These are phyloP conservation scores for Nicotiana noctiflora DNA, from an alignment of 257 asterid genomes.

Conservation along the genomic window DNA sequence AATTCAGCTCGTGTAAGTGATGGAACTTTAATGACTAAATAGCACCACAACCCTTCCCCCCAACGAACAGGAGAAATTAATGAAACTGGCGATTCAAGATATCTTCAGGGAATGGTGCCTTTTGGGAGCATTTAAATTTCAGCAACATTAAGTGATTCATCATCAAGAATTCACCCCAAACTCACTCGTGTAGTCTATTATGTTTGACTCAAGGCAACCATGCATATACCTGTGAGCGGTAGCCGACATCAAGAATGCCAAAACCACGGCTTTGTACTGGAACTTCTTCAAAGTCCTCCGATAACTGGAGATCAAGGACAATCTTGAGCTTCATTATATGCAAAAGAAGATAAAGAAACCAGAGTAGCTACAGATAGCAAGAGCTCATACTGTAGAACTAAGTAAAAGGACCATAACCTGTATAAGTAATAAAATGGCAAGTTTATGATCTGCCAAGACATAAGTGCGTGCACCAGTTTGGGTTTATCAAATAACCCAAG, in stretches of 20 bases:
- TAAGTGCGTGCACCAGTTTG: not conserved
- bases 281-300: conserved; percentile 73
- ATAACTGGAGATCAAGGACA: conserved; percentile 36
- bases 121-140: not conserved
- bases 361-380: not conserved
- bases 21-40: not conserved
- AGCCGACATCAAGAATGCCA: conserved; percentile 89
- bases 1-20: not conserved
- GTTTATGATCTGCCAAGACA: not conserved
- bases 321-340: not conserved
- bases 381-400: conserved; percentile 2
- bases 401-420: not conserved
- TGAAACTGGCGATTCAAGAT: not conserved
- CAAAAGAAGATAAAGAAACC: not conserved
- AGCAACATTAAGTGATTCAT: not conserved
- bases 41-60: not conserved
- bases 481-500: not conserved
- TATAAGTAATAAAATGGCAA: not conserved
- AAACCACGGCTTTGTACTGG: conserved; percentile 82
- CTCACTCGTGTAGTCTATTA: not conserved
- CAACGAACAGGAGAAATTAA: not conserved
- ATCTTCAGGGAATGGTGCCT: not conserved
- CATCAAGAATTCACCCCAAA: not conserved
- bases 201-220: not conserved
- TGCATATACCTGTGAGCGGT: conserved; percentile 55